A percentile compares a stretch with the other conserved stretches of the same genome.
These are phyloP conservation scores for Penicillium sp. DNA, from an alignment of 2,329 filamentous ascomycete species.

Conservation along the genomic window DNA sequence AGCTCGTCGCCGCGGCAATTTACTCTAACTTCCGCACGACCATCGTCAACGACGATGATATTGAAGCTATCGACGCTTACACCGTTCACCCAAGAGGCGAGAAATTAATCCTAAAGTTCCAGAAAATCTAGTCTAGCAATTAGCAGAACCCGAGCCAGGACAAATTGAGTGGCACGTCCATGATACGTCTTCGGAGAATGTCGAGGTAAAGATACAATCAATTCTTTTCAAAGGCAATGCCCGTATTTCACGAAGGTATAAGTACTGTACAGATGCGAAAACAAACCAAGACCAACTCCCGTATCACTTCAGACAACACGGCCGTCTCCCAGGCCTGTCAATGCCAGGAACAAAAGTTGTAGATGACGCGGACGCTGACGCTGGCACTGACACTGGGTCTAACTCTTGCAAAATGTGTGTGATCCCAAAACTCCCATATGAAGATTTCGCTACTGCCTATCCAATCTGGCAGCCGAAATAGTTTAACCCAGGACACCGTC, in stretches of 20 bases:
- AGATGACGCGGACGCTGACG: background rate
- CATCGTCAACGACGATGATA: slow-evolving; percentile 64
- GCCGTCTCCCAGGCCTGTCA: slow-evolving; percentile 13
- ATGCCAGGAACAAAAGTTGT: background rate
- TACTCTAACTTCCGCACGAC: slow-evolving; percentile 68
- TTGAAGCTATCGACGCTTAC: slow-evolving; percentile 69
- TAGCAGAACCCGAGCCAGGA: background rate
- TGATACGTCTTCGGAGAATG: background rate
- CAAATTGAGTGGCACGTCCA: background rate
- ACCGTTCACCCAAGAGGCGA: slow-evolving; percentile 62
- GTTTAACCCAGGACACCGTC: slow-evolving; percentile 50
- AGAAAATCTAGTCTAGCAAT: slow-evolving; percentile 33
- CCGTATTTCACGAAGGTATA: slow-evolving; percentile 27
- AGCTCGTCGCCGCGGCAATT: slow-evolving; percentile 69
- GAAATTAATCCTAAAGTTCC: slow-evolving; percentile 62
- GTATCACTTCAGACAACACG: slow-evolving; percentile 15
- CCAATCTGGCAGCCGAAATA: slow-evolving; percentile 3
- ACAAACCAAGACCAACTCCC: slow-evolving; percentile 26
- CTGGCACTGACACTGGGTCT: too few relatives aligned
- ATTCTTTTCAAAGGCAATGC: slow-evolving; percentile 26
- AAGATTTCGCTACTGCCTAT: background rate
- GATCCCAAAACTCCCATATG: slow-evolving; percentile 24
- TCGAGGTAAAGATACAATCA: slow-evolving; percentile 23
- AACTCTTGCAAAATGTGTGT: background rate
- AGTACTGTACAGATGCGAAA: slow-evolving; percentile 33